phyloP scores from a whole-genome alignment of 495 filamentous ascomycete species.

The Tuber aestivum region DNA sequence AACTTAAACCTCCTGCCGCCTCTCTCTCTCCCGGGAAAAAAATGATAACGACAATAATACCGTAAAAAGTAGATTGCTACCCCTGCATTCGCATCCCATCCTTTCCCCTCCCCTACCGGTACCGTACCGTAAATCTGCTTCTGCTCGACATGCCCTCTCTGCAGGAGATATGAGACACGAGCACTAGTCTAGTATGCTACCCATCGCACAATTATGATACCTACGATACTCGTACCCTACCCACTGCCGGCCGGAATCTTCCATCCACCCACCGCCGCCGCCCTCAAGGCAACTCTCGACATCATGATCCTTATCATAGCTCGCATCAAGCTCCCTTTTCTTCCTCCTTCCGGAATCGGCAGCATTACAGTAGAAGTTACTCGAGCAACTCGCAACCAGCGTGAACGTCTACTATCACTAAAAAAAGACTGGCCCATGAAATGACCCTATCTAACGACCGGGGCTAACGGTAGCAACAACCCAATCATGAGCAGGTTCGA shows the following conservation, averaged over 20 bases:
- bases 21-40: not conserved
- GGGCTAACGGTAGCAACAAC: not conserved
- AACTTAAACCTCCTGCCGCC: not conserved
- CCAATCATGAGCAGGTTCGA: not conserved
- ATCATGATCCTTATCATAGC: not conserved
- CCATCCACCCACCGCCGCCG: not conserved
- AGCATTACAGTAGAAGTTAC: too few species aligned
- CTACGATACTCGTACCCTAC: not conserved
- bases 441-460: not conserved
- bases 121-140: not conserved
- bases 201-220: not conserved
- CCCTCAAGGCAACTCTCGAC: not conserved
- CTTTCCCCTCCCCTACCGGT: not conserved
- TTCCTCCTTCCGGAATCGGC: not conserved
- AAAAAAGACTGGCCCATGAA: not conserved
- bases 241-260: not conserved
- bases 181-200: too few species aligned
- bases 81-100: constrained; percentile 3
- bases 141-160: not conserved
- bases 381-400: not conserved
- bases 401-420: not conserved
- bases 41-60: not conserved
- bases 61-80: not conserved
- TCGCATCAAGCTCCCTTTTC: not conserved
- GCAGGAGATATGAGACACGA: not conserved